phyloP scores from a whole-genome alignment of 192 early-diverging fungal genomes.

The Phycomyces blakesleeanus region DNA sequence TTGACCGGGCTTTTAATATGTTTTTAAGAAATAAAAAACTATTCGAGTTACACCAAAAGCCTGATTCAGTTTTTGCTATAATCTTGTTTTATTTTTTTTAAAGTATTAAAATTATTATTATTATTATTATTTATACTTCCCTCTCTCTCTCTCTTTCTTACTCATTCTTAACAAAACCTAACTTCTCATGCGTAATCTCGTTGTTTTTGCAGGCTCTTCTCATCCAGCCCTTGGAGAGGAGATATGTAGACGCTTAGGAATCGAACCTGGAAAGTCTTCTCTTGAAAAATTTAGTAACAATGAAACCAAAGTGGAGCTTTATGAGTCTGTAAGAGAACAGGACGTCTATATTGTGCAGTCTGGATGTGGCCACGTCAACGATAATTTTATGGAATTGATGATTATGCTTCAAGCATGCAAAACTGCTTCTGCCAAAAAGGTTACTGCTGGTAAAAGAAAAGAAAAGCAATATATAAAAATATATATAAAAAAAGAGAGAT shows the following conservation, averaged over 20 bases:
- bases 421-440: constrained; percentile 82
- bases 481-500: background rate
- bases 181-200: constrained; percentile 14
- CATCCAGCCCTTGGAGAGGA: constrained; percentile 74
- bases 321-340: constrained; percentile 82
- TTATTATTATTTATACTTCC: background rate
- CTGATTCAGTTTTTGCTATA: too few relatives aligned
- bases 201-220: constrained; percentile 60
- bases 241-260: constrained; percentile 81
- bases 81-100: too few relatives aligned
- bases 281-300: constrained; percentile 90
- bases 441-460: constrained; percentile 56
- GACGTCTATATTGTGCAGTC: constrained; percentile 93
- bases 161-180: background rate
- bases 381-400: constrained; percentile 93
- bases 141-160: background rate
- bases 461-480: background rate
- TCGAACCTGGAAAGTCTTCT: constrained; percentile 62
- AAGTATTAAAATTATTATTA: background rate
- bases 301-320: constrained; percentile 92
- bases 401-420: constrained; percentile 97
- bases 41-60: too few relatives aligned
- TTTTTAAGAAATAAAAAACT: too few relatives aligned
- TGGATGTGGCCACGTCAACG: constrained; percentile 93
- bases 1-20: too few relatives aligned